A percentile compares a stretch with the other conserved stretches of the same genome.
These are phyloP conservation scores for Penicillium verrucosum DNA, from an alignment of 2,329 filamentous ascomycete genomes.

Conservation along the genomic window DNA sequence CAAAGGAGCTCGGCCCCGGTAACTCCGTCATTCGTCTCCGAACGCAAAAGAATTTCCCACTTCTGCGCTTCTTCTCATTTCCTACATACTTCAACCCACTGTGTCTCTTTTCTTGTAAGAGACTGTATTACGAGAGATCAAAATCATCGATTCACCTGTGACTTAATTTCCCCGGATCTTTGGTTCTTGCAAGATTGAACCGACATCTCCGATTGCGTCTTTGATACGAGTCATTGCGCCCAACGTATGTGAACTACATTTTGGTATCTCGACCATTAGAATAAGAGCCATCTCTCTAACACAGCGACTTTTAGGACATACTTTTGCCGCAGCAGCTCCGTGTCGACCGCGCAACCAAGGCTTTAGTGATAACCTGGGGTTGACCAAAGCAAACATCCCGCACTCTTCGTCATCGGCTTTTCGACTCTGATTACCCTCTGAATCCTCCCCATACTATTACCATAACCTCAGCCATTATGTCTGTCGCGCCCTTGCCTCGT, in stretches of 20 bases:
- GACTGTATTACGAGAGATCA: not conserved
- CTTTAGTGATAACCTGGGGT: conserved; percentile 1
- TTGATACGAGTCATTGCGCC: conserved; percentile 2
- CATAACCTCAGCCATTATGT: conserved; percentile 36
- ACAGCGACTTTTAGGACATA: not conserved
- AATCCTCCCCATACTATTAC: conserved; percentile 2
- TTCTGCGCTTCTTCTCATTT: conserved; percentile 16
- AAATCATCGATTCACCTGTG: not conserved
- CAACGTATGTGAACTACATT: not conserved
- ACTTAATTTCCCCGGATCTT: not conserved
- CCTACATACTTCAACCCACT: conserved; percentile 1
- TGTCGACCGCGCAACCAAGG: not conserved
- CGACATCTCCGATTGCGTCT: conserved; percentile 17
- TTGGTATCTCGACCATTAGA: not conserved
- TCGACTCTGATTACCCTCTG: not conserved
- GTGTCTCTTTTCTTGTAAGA: not conserved
- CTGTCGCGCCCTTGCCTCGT: conserved; percentile 41
- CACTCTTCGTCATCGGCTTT: not conserved
- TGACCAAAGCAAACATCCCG: not conserved
- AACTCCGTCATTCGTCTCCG: conserved; percentile 39
- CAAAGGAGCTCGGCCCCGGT: conserved; percentile 31
- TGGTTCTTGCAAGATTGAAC: conserved; percentile 5
- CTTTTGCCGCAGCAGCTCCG: not conserved
- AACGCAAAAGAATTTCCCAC: conserved; percentile 39
- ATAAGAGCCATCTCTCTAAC: not conserved